Evolutionary conservation across 1,284 basidiomycete species (phyloP).

Genomic region (Rhizoctonia solani): DNA sequence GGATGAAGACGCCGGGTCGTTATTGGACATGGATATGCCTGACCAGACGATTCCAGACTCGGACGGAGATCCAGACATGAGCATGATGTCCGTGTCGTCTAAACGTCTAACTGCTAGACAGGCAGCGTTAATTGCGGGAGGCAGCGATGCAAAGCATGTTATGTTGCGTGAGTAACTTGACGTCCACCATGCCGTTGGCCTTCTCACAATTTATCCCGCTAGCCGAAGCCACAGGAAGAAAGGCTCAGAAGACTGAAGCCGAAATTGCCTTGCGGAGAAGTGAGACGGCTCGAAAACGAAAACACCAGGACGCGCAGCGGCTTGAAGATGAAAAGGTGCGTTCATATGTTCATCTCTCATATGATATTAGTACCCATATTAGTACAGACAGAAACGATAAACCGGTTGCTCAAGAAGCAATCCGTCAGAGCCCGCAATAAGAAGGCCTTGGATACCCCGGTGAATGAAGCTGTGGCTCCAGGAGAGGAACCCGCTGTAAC

Average conservation of each 20-base stretch:
- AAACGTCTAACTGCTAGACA: constrained; percentile 66
- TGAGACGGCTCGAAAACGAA: constrained; percentile 84
- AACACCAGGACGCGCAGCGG: constrained; percentile 86
- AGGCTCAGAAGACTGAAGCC: constrained; percentile 78
- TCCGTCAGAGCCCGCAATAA: constrained; percentile 46
- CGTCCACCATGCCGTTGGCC: constrained; percentile 7
- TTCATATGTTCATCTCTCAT: constrained; percentile 31
- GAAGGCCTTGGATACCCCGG: constrained; percentile 21
- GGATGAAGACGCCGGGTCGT: no score
- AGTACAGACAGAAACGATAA: constrained; percentile 79
- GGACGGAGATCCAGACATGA: no score
- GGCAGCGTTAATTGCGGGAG: constrained; percentile 68
- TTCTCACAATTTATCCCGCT: constrained; percentile 35
- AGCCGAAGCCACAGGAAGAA: constrained; percentile 63
- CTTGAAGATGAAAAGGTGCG: constrained; percentile 88
- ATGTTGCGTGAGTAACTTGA: constrained; percentile 53
- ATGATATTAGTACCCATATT: constrained; percentile 17
- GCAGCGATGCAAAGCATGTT: constrained; percentile 63
- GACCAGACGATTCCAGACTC: no score
- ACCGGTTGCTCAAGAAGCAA: constrained; percentile 86
- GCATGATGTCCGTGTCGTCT: constrained; percentile 49
- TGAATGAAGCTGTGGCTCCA: neutral
- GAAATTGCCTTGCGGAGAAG: constrained; percentile 81
- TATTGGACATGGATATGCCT: no score
- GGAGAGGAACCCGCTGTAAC: constrained; percentile 1